Base-by-base conservation (phyloP, 345 rosid genomes). In the Brassica incana region DNA sequence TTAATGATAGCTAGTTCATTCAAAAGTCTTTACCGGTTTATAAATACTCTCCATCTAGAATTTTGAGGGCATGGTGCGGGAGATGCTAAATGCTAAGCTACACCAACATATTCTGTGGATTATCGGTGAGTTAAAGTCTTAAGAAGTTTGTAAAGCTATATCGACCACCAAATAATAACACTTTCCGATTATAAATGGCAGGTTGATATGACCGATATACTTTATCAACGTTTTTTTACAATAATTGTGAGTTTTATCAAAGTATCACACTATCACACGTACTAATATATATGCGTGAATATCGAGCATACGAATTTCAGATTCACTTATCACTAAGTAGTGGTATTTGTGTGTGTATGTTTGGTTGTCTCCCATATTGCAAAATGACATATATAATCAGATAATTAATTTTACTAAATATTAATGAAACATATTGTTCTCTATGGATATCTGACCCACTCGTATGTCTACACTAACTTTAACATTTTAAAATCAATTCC, bases 361-460 rank as follows among this genome's bases (percentile, higher is more conserved):
- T 67, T 78, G 65, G 74, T 79, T 79, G 78, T 79, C 75, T 50
- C 71, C 78, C 78, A 68, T 62, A 48, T 48, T 61, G 82, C 74
- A 68, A 33, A 15, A 61, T 50, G 60, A 38, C 67, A 67, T 25
- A 67, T 56, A 48, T 61, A 67, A 40, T 67, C 56, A 79, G 16
- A 48, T 50, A 16, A 54, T 7, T 54, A 54, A 54, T 54, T 15
- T 54, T 16, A 54, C 25, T 54, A 15, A 16, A 71, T 71, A 36
- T 50, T 68, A 50, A 50, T 69, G 18, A 36, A 25, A 69, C 71
- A 79, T 50, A 74, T 68, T 79, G 35, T 69, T 68, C 78, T 74
- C 54, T 69, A 74, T 79, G 78, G 78, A 74, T 74, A 74, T 79
- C 82, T 74, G 82, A 79, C 82, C 74, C 82, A 74, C 50, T 69